Evolutionary conservation across 2,329 filamentous ascomycete genomes (phyloP).

Genomic region (Chaetomium globosum): DNA sequence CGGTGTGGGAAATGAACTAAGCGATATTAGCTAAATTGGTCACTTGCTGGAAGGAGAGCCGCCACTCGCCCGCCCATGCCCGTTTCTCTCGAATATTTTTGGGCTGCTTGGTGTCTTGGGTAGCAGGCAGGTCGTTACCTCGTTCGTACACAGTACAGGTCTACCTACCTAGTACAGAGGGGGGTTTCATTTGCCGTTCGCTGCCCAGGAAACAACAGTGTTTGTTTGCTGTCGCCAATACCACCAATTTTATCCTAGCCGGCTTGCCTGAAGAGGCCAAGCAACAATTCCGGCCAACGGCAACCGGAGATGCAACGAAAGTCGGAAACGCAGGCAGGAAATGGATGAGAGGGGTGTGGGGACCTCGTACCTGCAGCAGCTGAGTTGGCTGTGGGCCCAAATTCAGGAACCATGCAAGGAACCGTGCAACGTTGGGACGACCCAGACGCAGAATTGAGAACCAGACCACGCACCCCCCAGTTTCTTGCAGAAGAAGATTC

Average conservation of each 20-base stretch:
- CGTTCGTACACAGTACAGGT: neutral
- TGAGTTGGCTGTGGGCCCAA: constrained; percentile 9
- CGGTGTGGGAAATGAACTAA: constrained; percentile 42
- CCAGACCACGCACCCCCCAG: neutral
- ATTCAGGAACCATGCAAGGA: constrained; percentile 31
- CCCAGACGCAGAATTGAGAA: neutral
- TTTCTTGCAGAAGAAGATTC: neutral
- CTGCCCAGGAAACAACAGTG: neutral
- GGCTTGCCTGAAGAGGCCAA: neutral
- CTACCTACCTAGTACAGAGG: neutral
- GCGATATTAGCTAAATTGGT: constrained; percentile 41
- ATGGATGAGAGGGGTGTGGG: neutral
- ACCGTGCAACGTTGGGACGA: constrained; percentile 26
- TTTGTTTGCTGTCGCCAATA: neutral
- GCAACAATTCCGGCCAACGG: neutral
- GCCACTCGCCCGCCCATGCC: constrained; percentile 19
- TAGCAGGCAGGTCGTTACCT: no score
- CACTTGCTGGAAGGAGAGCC: constrained; percentile 10
- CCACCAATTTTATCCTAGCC: neutral
- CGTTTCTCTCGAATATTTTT: constrained; percentile 11
- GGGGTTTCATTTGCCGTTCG: neutral
- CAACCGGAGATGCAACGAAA: neutral
- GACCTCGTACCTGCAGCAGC: constrained; percentile 27
- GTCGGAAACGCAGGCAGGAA: constrained; percentile 11
- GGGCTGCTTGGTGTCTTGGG: no score